Base-by-base conservation (phyloP, 163 green algal genomes). In the Coccomyxa subellipsoidea region DNA sequence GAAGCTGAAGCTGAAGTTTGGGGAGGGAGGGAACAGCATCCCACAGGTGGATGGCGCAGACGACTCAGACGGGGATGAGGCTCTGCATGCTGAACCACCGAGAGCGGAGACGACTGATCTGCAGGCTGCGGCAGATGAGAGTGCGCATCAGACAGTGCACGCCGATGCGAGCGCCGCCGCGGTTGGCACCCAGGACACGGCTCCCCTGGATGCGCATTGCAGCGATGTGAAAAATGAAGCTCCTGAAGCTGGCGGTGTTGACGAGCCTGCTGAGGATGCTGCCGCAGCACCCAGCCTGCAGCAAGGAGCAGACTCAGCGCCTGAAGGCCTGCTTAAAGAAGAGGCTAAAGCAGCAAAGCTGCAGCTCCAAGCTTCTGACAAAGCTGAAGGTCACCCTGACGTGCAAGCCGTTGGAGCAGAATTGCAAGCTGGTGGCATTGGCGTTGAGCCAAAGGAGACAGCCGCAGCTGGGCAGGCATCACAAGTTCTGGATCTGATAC, bases 1-100 rank as follows among this genome's bases (percentile, higher is more conserved):
- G 27, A 73, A 73, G 66, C 29, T 73, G 66, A 73, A 73, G 66
- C 66, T 73, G 66, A 73, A 34, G 66, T 23, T 73, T 18, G 15
- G 18, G 66, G 66, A n/a, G 21, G 32, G n/a, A 8, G n/a, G 18
- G 66, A 23, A 18, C 18, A n/a, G 66, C 1, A 73, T 73, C 2
- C 66, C 66, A 32, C 66, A 73, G 8, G 29, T 73, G 66, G 66
- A 73, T 34, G 66, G 66, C 66, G 8, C 66, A 35, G 66, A 18
- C 31, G 66, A 73, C 27, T 29, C 47, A 66, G 66, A 73, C 27
- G 66, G 32, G 8, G 66, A 73, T 27, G 66, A 73, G 66, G 66
- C n/a, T 23, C 23, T 18, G 23, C 15, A 59, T 59, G 66, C 66
- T 73, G n/a, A 10, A 27, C 32, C 27, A 73, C 7, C 21, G 18